A percentile compares a stretch with the other conserved stretches of the same genome.
phyloP scores from a whole-genome alignment of 2,329 filamentous ascomycete genomes.

The Verticillium albo-atrum region DNA sequence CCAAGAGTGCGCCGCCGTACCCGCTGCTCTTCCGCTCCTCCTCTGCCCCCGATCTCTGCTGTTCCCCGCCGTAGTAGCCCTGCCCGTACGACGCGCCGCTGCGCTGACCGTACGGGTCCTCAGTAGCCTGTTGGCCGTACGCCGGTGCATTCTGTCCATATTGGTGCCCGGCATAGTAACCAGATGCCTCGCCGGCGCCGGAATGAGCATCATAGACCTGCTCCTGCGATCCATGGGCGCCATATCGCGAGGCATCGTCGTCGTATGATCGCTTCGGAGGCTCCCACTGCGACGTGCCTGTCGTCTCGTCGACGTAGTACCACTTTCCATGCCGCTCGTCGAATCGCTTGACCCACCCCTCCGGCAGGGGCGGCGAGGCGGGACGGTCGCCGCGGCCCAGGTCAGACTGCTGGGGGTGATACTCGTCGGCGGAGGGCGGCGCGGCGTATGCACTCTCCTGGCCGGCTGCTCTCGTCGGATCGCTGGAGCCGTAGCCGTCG shows the following conservation, averaged over 20 bases:
- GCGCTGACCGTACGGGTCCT: background rate
- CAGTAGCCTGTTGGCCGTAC: background rate
- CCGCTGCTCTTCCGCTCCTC: conserved; percentile 36
- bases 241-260: background rate
- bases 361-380: conserved; percentile 37
- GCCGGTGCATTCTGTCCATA: background rate
- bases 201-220: background rate
- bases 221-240: background rate
- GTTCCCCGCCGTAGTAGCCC: conserved; percentile 5
- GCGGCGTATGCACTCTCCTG: conserved; percentile 11
- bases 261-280: conserved; percentile 11
- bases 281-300: conserved; percentile 55
- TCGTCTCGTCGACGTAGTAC: conserved; percentile 53
- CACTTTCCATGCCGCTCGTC: conserved; percentile 49
- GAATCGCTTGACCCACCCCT: conserved; percentile 52
- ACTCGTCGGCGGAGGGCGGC: conserved; percentile 5
- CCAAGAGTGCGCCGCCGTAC: conserved; percentile 47
- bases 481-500: conserved; percentile 8
- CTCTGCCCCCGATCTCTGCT: conserved; percentile 12
- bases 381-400: conserved; percentile 10
- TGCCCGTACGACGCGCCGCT: conserved; percentile 4
- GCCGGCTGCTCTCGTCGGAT: conserved; percentile 2
- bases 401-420: conserved; percentile 3
- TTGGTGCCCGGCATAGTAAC: conserved; percentile 5
- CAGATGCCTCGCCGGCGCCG: conserved; percentile 3